Evolutionary conservation across 2,329 filamentous ascomycete species (phyloP).

Genomic region (Canariomyces notabilis): DNA sequence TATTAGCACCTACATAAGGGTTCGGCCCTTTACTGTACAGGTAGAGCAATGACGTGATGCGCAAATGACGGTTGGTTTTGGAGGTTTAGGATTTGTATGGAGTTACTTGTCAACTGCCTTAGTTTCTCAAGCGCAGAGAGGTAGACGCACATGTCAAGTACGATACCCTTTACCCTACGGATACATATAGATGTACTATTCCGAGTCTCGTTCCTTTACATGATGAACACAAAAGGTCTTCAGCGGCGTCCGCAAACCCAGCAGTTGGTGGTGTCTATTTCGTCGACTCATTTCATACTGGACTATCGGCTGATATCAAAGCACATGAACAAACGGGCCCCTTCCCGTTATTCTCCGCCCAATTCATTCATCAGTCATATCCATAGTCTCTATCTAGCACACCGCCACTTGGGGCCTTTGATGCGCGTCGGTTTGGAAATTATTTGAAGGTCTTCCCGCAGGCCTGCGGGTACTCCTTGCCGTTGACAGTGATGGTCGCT

Average conservation of each 20-base stretch:
- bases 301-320: constrained; percentile 22
- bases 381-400: constrained; percentile 25
- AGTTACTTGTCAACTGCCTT: too few species aligned
- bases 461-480: constrained; percentile 84
- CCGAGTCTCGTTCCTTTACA: too few species aligned
- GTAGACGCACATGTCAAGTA: background rate
- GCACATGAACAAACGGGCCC: constrained; percentile 23
- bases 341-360: constrained; percentile 20
- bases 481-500: constrained; percentile 69
- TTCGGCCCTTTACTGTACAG: constrained; percentile 43
- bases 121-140: background rate
- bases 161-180: background rate
- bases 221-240: too few species aligned
- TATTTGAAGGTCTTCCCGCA: constrained; percentile 99
- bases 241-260: constrained; percentile 11
- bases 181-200: too few species aligned
- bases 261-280: constrained; percentile 23
- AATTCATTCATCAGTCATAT: constrained; percentile 27
- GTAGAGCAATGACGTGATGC: constrained; percentile 8
- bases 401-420: constrained; percentile 14
- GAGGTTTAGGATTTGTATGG: background rate
- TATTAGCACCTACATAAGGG: constrained; percentile 57
- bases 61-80: background rate
- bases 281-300: constrained; percentile 18
- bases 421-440: constrained; percentile 29